Percentiles rank a stretch among this genome's conserved stretches.
phyloP scores from a whole-genome alignment of 768 basidiomycete species.

The Mycena crocata region DNA sequence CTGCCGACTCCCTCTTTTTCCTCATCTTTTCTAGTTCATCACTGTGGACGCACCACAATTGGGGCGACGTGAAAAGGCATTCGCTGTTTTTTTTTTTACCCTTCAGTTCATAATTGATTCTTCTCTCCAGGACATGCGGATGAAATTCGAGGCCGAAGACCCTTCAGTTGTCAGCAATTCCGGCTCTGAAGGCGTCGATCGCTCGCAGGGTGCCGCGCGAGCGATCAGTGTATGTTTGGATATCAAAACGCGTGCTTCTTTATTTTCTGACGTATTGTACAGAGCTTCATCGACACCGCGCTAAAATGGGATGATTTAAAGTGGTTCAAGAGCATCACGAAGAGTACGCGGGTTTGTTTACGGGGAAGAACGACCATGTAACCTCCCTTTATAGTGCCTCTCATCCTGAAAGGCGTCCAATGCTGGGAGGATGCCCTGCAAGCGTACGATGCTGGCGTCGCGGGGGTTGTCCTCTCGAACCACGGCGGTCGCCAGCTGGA shows the following conservation, averaged over 20 bases:
- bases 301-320: neutral
- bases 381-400: conserved; percentile 70
- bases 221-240: conserved; percentile 89
- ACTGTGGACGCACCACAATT: conserved; percentile 55
- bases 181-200: conserved; percentile 72
- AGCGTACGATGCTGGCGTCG: conserved; percentile 81
- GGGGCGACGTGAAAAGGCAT: conserved; percentile 86
- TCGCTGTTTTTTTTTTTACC: neutral
- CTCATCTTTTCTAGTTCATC: too few species aligned
- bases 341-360: neutral
- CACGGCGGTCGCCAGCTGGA: conserved; percentile 86
- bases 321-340: neutral
- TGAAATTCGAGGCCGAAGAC: conserved; percentile 87
- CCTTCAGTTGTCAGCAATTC: conserved; percentile 66
- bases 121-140: conserved; percentile 80
- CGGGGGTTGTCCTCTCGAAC: conserved; percentile 88
- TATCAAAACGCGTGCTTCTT: neutral
- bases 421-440: conserved; percentile 90
- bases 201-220: conserved; percentile 92
- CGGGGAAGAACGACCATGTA: neutral
- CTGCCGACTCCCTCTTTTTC: too few species aligned
- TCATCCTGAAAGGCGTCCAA: conserved; percentile 92
- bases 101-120: neutral
- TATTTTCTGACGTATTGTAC: neutral
- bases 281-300: conserved; percentile 94